Conservation (phyloP, 371 early-diverging fungal species). For the Parasitella parasitica region DNA sequence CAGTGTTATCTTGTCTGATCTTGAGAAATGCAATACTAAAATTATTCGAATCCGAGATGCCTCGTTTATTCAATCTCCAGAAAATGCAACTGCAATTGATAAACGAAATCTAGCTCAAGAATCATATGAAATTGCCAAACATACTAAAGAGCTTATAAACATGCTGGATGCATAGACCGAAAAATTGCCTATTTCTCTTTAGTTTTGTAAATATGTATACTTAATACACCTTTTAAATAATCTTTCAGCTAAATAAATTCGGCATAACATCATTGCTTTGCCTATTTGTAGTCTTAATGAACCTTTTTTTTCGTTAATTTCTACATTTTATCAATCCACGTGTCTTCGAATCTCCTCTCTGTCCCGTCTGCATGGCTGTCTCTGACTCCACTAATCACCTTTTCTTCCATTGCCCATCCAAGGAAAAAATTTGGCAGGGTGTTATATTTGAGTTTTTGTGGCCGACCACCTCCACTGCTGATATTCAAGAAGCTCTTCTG, state of each 20-base stretch:
- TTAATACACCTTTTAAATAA: no score
- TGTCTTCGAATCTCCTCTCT: slow-evolving; percentile 6
- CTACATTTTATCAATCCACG: no score
- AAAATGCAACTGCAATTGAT: slow-evolving; percentile 58
- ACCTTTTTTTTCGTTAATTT: no score
- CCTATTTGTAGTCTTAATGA: no score
- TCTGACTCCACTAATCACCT: slow-evolving; percentile 13
- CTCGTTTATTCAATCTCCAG: slow-evolving; percentile 37
- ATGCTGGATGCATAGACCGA: slow-evolving; percentile 35
- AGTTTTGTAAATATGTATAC: background rate
- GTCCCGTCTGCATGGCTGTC: slow-evolving; percentile 5
- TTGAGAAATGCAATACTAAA: slow-evolving; percentile 65
- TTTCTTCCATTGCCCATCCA: background rate
- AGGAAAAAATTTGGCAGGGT: background rate
- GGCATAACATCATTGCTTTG: background rate
- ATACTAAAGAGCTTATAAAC: slow-evolving; percentile 71
- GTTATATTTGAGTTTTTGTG: background rate
- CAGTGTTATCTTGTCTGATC: slow-evolving; percentile 63
- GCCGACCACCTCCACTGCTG: background rate
- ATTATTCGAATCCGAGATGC: slow-evolving; percentile 68
- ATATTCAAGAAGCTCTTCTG: background rate
- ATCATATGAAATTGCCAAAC: slow-evolving; percentile 90
- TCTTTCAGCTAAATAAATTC: background rate
- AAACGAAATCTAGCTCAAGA: slow-evolving; percentile 88
- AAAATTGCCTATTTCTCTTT: background rate